These are phyloP conservation scores for Ajuga reptans DNA, from an alignment of 305 asterid genomes.

Conservation along the genomic window DNA sequence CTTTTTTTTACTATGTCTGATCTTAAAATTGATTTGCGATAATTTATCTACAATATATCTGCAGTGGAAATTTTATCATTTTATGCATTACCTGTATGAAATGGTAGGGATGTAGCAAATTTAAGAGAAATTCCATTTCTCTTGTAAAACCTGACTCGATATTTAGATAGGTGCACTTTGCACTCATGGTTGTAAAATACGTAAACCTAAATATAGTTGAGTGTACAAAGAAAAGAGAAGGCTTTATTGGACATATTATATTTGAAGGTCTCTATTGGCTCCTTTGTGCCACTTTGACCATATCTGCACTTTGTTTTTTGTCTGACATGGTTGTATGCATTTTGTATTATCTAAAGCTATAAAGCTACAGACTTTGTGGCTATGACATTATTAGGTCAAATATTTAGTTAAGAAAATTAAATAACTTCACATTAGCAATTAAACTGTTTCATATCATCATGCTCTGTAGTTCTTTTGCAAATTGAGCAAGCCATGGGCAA, in stretches of 20 bases:
- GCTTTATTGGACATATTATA: not conserved
- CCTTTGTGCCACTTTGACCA: conserved; percentile 4
- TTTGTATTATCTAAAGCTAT: not conserved
- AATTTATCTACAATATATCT: not conserved
- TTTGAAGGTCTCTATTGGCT: not conserved
- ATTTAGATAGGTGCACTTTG: not conserved
- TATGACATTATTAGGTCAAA: not conserved
- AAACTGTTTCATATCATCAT: not conserved
- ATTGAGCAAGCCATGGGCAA: not conserved
- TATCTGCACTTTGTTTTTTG: not conserved
- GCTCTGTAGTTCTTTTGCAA: not conserved
- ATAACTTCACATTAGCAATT: not conserved
- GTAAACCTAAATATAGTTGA: not conserved
- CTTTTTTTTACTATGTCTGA: not conserved
- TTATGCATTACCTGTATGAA: not conserved
- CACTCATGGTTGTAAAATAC: not conserved
- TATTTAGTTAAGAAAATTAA: not conserved
- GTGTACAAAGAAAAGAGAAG: not conserved
- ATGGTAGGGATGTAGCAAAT: not conserved
- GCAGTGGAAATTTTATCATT: not conserved
- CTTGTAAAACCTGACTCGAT: not conserved
- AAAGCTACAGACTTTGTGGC: not conserved
- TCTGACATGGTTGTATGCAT: not conserved
- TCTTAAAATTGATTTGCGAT: not conserved
- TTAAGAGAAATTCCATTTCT: conserved; percentile 3